Evolutionary conservation across 2,329 filamentous ascomycete genomes (phyloP).

Genomic region (Xylaria sp.): DNA sequence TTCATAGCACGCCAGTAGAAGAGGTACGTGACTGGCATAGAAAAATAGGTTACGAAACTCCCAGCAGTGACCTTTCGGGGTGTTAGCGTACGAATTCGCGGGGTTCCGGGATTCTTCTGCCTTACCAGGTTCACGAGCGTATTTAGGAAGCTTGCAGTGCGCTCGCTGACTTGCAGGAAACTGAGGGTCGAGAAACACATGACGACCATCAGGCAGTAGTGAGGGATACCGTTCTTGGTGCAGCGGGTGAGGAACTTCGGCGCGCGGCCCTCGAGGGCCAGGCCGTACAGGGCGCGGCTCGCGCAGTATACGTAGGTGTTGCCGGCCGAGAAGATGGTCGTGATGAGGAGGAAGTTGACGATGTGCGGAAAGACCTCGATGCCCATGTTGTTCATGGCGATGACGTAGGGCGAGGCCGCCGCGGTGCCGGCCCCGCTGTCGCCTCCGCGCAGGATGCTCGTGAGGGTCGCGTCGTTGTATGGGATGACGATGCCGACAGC

Average conservation of each 20-base stretch:
- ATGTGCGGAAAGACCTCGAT: slow-evolving; percentile 57
- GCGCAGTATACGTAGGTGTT: slow-evolving; percentile 62
- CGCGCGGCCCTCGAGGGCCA: slow-evolving; percentile 57
- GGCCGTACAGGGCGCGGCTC: slow-evolving; percentile 59
- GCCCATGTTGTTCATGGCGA: slow-evolving; percentile 56
- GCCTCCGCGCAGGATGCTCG: slow-evolving; percentile 39
- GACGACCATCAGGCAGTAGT: slow-evolving; percentile 60
- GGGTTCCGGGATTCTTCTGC: no score
- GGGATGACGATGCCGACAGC: slow-evolving; percentile 63
- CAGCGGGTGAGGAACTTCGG: slow-evolving; percentile 52
- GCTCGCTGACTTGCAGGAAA: slow-evolving; percentile 22
- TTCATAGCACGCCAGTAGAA: slow-evolving; percentile 56
- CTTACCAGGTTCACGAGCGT: no score
- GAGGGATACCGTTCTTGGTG: slow-evolving; percentile 59
- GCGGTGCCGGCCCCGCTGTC: slow-evolving; percentile 30
- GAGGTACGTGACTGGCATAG: slow-evolving; percentile 51
- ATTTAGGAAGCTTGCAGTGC: no score
- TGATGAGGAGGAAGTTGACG: slow-evolving; percentile 61
- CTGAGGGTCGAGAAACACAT: slow-evolving; percentile 60
- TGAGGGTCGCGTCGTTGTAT: slow-evolving; percentile 60
- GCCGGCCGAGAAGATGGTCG: slow-evolving; percentile 59
- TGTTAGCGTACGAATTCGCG: slow-evolving; percentile 18
- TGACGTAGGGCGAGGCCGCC: slow-evolving; percentile 56
- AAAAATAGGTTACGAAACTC: slow-evolving; percentile 21
- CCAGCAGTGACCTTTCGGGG: slow-evolving; percentile 23